Evolutionary conservation across 495 filamentous ascomycete species (phyloP).

Genomic region (Poronia punctata): DNA sequence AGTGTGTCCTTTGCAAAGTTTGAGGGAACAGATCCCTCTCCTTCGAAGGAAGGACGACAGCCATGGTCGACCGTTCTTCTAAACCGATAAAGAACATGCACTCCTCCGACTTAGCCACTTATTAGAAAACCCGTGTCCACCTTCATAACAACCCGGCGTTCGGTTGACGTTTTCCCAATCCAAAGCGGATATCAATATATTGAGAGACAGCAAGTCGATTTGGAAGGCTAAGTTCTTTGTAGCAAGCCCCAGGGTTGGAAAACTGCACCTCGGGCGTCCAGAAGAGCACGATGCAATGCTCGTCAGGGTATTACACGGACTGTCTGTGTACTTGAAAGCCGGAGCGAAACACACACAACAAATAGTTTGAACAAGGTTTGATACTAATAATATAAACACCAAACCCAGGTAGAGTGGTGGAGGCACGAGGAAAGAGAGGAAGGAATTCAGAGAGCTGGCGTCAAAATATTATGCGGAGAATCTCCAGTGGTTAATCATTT

Average conservation of each 20-base stretch:
- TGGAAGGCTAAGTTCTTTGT: no score
- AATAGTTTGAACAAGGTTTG: no score
- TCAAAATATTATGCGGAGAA: constrained; percentile 2
- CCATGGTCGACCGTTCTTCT: constrained; percentile 28
- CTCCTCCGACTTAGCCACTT: constrained; percentile 11
- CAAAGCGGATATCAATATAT: neutral
- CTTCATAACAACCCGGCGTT: constrained; percentile 7
- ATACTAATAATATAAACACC: neutral
- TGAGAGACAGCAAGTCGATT: no score
- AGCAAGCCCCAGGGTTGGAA: no score
- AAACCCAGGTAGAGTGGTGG: neutral
- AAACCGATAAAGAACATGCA: constrained; percentile 6
- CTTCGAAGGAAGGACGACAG: constrained; percentile 39
- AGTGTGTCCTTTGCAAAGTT: constrained; percentile 40
- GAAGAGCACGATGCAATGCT: neutral
- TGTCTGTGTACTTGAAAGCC: no score
- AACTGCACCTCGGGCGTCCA: constrained; percentile 6
- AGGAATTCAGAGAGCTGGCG: neutral
- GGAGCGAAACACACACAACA: no score
- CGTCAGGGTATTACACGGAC: neutral
- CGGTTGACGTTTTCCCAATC: neutral
- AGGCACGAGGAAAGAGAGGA: neutral
- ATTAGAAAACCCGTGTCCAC: constrained; percentile 2
- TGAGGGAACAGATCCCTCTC: constrained; percentile 39
- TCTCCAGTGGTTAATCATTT: no score